Base-by-base conservation (phyloP, 2,329 filamentous ascomycete genomes). In the Lecanicillium sp. region DNA sequence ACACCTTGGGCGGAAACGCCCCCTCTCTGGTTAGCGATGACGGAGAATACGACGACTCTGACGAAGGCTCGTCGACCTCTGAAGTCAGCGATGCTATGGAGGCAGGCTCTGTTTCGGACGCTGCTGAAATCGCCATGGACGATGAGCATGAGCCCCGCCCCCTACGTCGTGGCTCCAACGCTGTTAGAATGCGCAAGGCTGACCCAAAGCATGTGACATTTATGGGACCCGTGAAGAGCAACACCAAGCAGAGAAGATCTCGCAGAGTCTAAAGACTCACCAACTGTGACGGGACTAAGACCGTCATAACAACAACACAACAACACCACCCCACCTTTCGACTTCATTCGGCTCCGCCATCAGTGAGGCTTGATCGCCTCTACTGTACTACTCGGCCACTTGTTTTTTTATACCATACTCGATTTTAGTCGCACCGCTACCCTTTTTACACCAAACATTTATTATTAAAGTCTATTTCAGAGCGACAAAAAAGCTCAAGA, bases 1-100 rank as follows among this genome's bases (percentile, higher is more conserved):
- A 79, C 50, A 83, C 81, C 1, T 62, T 80, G 32, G 70, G 81
- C 36, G 84, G 81, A 57, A 87, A 87, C 58, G 83, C 84, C 8
- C 84, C 84, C 17, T 87, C 82, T 50, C 70, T 89, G 35, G 83
- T 88, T 53, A 87, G 83, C 60, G 84, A 89, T 59, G 83, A 87
- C 53, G 81, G 83, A 49, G 84, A 87, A 55, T 86, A 84, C 51
- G 83, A 84, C 48, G 80, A 82, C 40, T 85, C 81, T 2, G 78
- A 83, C 41, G 77, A 78, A 43, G 72, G 69, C 33, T 82, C 77
- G 4, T 72, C 71, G 4, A 65, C 70, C 31, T 81, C 77, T 4
- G 77, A 77, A 18, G 64, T 65, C 39, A 74, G 70, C 40, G 74
- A 78, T 35, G 68, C 64, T 41, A 56, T 74, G 28, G 79, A 79